Evolutionary conservation across 306 rosid species (phyloP).

Genomic region (Gillenia trifoliata): DNA sequence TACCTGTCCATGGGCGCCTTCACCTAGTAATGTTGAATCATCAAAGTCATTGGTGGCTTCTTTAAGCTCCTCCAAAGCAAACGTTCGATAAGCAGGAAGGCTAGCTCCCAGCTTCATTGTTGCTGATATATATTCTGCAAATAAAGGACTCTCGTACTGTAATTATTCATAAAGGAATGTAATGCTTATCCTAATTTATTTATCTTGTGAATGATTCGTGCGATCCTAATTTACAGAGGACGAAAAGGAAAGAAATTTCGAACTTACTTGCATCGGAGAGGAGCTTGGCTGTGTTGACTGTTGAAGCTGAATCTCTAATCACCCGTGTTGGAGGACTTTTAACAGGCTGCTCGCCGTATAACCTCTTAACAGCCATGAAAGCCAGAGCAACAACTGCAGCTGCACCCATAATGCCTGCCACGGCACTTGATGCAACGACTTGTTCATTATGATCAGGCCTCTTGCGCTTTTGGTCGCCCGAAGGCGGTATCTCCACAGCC

Average conservation of each 20-base stretch:
- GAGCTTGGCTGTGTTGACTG: constrained; percentile 66
- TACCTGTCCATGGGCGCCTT: constrained; percentile 71
- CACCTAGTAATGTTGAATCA: constrained; percentile 53
- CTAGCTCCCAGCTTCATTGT: constrained; percentile 91
- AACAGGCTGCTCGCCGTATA: constrained; percentile 16
- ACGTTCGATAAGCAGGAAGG: constrained; percentile 82
- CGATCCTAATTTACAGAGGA: too few species aligned
- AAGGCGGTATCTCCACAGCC: constrained; percentile 61
- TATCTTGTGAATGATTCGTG: neutral
- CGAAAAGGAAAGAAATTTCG: constrained; percentile 17
- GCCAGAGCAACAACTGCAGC: constrained; percentile 48
- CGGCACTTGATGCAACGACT: constrained; percentile 42
- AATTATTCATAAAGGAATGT: neutral
- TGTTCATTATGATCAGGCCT: constrained; percentile 30
- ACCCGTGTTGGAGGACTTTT: constrained; percentile 38
- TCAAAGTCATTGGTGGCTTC: constrained; percentile 87
- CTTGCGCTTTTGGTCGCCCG: constrained; percentile 25
- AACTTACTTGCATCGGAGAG: constrained; percentile 93
- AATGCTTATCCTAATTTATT: too few species aligned
- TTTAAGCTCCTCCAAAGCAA: constrained; percentile 75
- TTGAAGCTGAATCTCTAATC: constrained; percentile 50
- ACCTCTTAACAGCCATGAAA: constrained; percentile 42
- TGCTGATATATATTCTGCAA: constrained; percentile 74
- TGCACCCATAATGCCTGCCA: constrained; percentile 53
- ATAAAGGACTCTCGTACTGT: neutral